A percentile compares a stretch with the other conserved stretches of the same genome.
phyloP scores from a whole-genome alignment of 176 grass and related monocot genomes.

The Alopecurus myosuroides region DNA sequence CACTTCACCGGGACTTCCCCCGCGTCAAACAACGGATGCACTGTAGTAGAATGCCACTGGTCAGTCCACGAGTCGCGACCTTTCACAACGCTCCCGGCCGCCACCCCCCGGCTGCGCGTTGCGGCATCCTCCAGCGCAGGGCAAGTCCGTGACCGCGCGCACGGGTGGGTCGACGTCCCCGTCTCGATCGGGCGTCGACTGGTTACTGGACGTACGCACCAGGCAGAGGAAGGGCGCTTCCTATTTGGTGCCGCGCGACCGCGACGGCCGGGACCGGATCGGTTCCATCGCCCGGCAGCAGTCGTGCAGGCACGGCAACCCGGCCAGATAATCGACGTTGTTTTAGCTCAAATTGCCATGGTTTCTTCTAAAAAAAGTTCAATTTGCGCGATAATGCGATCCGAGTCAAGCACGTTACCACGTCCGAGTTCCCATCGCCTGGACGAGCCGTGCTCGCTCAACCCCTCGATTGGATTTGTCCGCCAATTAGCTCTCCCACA shows the following conservation, averaged over 20 bases:
- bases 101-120: not conserved
- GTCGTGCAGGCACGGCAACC: constrained; percentile 4
- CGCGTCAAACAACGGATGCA: not conserved
- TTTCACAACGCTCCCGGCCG: not conserved
- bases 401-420: not conserved
- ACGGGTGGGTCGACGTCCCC: not conserved
- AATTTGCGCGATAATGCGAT: not conserved
- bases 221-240: not conserved
- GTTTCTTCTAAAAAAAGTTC: no score
- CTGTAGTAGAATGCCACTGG: not conserved
- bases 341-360: not conserved
- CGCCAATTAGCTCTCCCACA: not conserved
- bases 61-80: not conserved
- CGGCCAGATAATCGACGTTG: not conserved
- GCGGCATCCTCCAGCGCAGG: not conserved
- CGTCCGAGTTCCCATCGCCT: no score
- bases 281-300: not conserved
- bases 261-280: not conserved
- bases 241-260: not conserved
- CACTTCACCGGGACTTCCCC: not conserved
- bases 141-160: not conserved
- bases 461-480: not conserved
- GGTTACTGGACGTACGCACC: not conserved
- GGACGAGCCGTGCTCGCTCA: no score
- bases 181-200: not conserved